Evolutionary conservation across 257 asterid genomes (phyloP), one percentile per base, ranked within the genome.

Genomic region (Petunia axillaris): DNA sequence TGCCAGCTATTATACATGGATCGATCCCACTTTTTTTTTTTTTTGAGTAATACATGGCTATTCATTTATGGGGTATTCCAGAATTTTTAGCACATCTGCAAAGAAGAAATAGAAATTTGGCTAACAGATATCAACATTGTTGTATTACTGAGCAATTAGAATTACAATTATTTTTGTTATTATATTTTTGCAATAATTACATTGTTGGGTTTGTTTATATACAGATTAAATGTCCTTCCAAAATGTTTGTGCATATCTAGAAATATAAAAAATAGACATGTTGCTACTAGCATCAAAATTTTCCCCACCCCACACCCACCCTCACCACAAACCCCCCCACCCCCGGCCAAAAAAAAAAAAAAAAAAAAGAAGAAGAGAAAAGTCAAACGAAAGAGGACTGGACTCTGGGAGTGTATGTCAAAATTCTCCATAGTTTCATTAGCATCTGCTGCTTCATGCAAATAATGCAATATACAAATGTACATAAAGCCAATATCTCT

Each of bases 401-500:
- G 44, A 71, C 36, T 10, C 52, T 48, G 78, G 60, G 46, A 48
- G 60, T 71, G 39, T 48, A 37, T 41, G 41, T 71, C 36, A 71
- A 50, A 71, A 71, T 35, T 48, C 44, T 71, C 44, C 46, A 48
- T 11, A 36, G 58, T 71, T 71, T 71, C 44, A 71, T 35, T 50
- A 25, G 77, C 62, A 71, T 48, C 44, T 71, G 6, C 78, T 73
- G 78, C 78, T 35, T 73, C 62, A 50, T 73, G 62, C 14, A 50
- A 73, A 48, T 48, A 35, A 73, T 73, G 36, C 14, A 50, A 46
- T 73, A 48, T 44, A 36, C 50, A 11, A 9, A 35, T 73, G 35
- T 73, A 36, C 46, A 73, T 73, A 50, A 73, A 73, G 78, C 55
- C 77, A 73, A 73, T 52, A 50, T 50, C 57, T 52, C 55, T 52